Conservation (phyloP, 805 yeast genomes). For the Kodamaea nitidulidarum region DNA sequence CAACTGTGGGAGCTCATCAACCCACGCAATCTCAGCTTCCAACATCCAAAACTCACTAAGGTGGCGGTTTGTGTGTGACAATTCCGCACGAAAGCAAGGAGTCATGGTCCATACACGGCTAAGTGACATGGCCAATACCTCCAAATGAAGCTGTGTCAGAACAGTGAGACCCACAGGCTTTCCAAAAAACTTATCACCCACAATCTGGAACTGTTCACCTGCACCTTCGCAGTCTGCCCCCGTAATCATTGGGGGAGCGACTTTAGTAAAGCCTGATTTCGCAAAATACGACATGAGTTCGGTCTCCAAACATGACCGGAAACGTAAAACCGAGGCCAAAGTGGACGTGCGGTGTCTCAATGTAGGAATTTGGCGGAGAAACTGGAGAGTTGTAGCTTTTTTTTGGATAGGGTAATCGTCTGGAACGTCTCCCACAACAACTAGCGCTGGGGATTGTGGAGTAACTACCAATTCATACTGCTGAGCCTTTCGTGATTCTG, state of each 20-base stretch:
- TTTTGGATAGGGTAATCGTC: conserved; percentile 79
- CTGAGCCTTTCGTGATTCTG: conserved; percentile 30
- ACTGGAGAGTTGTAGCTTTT: conserved; percentile 63
- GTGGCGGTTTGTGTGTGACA: conserved; percentile 86
- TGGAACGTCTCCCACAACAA: conserved; percentile 57
- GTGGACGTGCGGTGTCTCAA: conserved; percentile 69
- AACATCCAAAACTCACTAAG: conserved; percentile 96
- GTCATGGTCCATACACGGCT: conserved; percentile 82
- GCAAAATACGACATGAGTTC: conserved; percentile 53
- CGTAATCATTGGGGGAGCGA: conserved; percentile 83
- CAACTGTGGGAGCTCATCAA: conserved; percentile 53
- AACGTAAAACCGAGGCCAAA: conserved; percentile 63
- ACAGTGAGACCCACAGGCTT: conserved; percentile 74
- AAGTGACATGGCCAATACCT: conserved; percentile 68
- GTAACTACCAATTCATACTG: conserved; percentile 26
- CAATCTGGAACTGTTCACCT: conserved; percentile 77
- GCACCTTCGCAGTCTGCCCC: conserved; percentile 96
- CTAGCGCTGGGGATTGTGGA: conserved; percentile 13
- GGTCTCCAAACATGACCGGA: conserved; percentile 64
- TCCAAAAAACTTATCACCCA: conserved; percentile 53
- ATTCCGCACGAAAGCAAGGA: conserved; percentile 94
- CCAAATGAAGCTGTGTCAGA: conserved; percentile 88
- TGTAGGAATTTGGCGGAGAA: conserved; percentile 68
- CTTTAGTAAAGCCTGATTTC: conserved; percentile 56
- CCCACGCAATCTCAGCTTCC: conserved; percentile 82